Base-by-base conservation (phyloP, 2,329 filamentous ascomycete genomes). In the Aspergillus intermedius region DNA sequence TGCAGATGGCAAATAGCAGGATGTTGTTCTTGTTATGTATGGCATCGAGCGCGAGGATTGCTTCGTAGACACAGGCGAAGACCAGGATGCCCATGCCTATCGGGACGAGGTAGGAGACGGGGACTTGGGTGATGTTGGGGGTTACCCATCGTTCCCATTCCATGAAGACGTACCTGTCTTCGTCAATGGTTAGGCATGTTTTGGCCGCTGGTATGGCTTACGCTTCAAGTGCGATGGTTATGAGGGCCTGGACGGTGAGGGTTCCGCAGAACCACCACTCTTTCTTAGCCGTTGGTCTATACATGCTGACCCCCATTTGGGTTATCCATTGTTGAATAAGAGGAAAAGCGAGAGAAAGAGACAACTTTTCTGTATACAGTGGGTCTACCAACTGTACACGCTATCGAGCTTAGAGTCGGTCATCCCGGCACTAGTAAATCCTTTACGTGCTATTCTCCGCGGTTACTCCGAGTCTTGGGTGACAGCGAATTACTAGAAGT, bases 11-110 rank as follows among this genome's bases (percentile, higher is more conserved):
- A 3, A 58, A 46, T 8, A 57, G 47, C 7, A 54, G 41, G n/a
- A 57, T 48, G 19, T 54, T 55, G 39, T 58, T 58, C 19, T 54
- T 55, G 41, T 53, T 46, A 21, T 53, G 49, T 5, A 58, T 48
- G 7, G 53, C 54, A 25, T 57, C 54, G 2, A 58, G 12, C 0
- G 50, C 43, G 8, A 58, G 50, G 6, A 53, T 9, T 3, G 47
- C 25, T 22, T 50, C 46, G 21, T 57, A 58, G 6, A 54, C 13
- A 19, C 44, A 47, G 15, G 49, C 50, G 21, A 56, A 51, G 3
- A 50, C 41, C 22, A 54, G 22, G 5, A 56, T 51, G 3, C 22
- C 52, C 21, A 49, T 22, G 19, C 51, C 44, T 32, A 51, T 44
- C 4, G 54, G 54, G 13, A 54, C 46, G 13, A 45, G 43, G 9